These are phyloP conservation scores for Plasmopara halstedii DNA, from an alignment of 352 stramenopile genomes.

Conservation along the genomic window DNA sequence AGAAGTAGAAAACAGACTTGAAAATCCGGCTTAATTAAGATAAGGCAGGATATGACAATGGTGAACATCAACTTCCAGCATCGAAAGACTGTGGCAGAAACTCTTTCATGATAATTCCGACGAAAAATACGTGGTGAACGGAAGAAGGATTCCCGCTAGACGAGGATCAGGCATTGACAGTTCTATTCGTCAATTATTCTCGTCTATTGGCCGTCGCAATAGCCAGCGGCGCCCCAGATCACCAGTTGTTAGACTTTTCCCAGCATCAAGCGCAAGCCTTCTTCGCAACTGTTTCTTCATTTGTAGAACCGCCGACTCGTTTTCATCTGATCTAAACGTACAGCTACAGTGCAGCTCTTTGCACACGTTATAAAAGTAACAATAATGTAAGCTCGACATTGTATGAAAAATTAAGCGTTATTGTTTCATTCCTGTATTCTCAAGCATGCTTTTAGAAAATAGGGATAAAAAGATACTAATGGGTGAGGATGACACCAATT, in stretches of 20 bases:
- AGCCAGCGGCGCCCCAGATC: conserved; percentile 9
- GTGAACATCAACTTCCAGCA: conserved; percentile 16
- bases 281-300: conserved; percentile 1
- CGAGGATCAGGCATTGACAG: conserved; percentile 16
- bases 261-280: conserved; percentile 8
- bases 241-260: conserved; percentile 20
- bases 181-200: conserved; percentile 23
- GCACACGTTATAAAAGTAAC: no score
- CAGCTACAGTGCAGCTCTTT: no score
- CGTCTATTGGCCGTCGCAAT: conserved; percentile 15
- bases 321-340: no score
- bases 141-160: conserved; percentile 5
- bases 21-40: conserved; percentile 2
- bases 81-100: conserved; percentile 64
- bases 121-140: not conserved
- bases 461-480: no score
- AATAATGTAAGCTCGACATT: no score
- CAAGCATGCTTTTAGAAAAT: no score
- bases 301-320: conserved; percentile 11
- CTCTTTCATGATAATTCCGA: conserved; percentile 7
- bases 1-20: conserved; percentile 2
- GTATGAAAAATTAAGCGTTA: no score
- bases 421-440: no score
- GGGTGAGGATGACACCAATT: no score
- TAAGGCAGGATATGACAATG: conserved; percentile 3